Evolutionary conservation across 2,329 filamentous ascomycete genomes (phyloP), one percentile per base, ranked within the genome.

Genomic region (Lasiodiplodia citricola): DNA sequence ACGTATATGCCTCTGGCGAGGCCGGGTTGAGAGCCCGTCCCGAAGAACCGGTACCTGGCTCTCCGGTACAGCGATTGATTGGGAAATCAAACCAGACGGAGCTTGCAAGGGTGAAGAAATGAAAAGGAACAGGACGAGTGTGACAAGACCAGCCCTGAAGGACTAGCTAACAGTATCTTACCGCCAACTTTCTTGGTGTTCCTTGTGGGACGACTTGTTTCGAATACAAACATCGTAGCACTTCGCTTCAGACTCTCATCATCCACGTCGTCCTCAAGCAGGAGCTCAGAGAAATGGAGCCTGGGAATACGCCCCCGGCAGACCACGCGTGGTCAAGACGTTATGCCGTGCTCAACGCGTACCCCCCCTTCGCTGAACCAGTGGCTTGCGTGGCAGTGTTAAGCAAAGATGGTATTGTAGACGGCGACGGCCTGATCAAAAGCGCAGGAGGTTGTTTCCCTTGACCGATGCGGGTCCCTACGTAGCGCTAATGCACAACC

Each of bases 401-500:
- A 35, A 14, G 35, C 35, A 23, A 38, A 37, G n/a, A 38, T 14
- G 35, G 14, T 13, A 16, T 38, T 35, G 28, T 56, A 37, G 35
- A 37, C 35, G n/a, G 23, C 35, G 35, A n/a, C 16, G 55, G 25
- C 11, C 55, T 41, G 35, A 10, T 35, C 18, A 16, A 37, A 41
- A 63, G 44, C 28, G 41, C 16, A 13, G 25, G 41, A 35, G 28
- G 28, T 28, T 47, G 58, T 18, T 63, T 28, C 41, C 23, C n/a
- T 35, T 37, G 58, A 14, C 11, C 21, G 58, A 47, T 31, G 44
- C 41, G 25, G 58, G 10, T 25, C 35, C 37, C 44, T 52, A 63
- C 44, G 31, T 28, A 63, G 41, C 44, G 41, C 58, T 50, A 51
- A 64, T 52, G 60, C 60, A 54, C 60, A 25, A 38, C 21, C 18